These are phyloP conservation scores for Aegilops umbellulata DNA, from an alignment of 176 grass and related monocot genomes.

Conservation along the genomic window DNA sequence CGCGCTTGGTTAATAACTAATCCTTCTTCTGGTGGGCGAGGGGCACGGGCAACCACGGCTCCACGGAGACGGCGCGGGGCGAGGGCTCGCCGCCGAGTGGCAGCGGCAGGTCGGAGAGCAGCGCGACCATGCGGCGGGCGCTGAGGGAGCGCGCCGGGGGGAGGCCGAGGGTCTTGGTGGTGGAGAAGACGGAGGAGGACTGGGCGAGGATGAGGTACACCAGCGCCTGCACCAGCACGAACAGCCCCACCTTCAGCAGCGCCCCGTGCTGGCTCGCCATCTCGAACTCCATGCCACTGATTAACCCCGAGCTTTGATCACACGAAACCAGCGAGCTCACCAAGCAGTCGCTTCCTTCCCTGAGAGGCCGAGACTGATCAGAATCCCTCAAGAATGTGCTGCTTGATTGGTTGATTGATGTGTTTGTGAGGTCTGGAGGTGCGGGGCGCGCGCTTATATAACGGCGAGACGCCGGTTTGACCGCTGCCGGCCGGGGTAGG, in stretches of 20 bases:
- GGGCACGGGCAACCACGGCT: not conserved
- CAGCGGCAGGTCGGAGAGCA: slow-evolving; percentile 54
- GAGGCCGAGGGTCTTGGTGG: slow-evolving; percentile 29
- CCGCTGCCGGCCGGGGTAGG: not conserved
- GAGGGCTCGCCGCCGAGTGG: slow-evolving; percentile 47
- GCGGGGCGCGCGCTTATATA: slow-evolving; percentile 9
- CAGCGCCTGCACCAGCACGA: slow-evolving; percentile 68
- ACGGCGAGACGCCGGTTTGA: slow-evolving; percentile 24
- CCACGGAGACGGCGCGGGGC: slow-evolving; percentile 4
- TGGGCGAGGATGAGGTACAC: slow-evolving; percentile 74
- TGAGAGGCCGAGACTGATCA: not conserved
- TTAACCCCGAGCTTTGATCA: not conserved
- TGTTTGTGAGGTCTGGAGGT: not conserved
- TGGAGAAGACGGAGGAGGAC: slow-evolving; percentile 68
- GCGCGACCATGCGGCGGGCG: slow-evolving; percentile 47
- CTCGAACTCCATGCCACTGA: not conserved
- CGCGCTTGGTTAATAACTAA: not conserved
- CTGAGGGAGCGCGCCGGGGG: slow-evolving; percentile 23
- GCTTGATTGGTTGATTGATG: not conserved
- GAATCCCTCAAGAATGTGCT: not conserved
- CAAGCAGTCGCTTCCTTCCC: too few species aligned
- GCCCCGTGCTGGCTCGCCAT: slow-evolving; percentile 11
- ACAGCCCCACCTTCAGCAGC: slow-evolving; percentile 55
- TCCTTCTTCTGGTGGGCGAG: slow-evolving; percentile 3
- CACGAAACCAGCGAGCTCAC: too few species aligned